Evolutionary conservation across 1,139 yeast species (phyloP), one percentile per base, ranked within the genome.

Genomic region (Arxiozyma slooffiae): DNA sequence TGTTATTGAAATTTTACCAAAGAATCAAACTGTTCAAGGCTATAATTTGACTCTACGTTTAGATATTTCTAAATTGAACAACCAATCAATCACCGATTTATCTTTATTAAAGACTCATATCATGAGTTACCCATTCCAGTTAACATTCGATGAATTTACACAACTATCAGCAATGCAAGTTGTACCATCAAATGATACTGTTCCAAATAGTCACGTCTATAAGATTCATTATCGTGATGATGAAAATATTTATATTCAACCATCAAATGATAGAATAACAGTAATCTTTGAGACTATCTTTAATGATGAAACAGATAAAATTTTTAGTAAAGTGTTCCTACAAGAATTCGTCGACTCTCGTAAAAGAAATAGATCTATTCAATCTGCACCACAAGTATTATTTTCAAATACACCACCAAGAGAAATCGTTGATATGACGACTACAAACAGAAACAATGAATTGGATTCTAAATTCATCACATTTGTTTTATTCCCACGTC

Each of bases 271-370:
- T 69, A 81, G 99, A 67, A 96, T 94, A 50, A 94, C 99, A 0
- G 97, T 92, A 49, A 85, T 92, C 49, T 94, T 92, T 69, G 88
- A 96, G 48, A 92, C 97, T 2, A 77, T 88, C 44, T 92, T 92
- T 76, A 86, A 87, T 63, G 99, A 94, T 69, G 98, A 94, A 70
- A 92, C 97, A 9, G 99, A 92, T 70, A 87, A 87, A 67, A 81
- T 89, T 52, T 88, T 92, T 62, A 97, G 97, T 48, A 89, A 86
- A 68, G 97, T 92, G 51, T 92, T 94, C 67, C 73, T 92, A 59
- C 99, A 92, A 70, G 99, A 92, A 71, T 92, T 92, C 69, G 97
- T 92, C 46, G 99, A 87, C 65, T 97, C 99, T 14, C 81, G 99
- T 70, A 83, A 83, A 70, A 79, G 97, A 67, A 85, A 85, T 69